Percentiles rank a stretch among this genome's conserved stretches.
Conservation (phyloP, 2,329 filamentous ascomycete genomes). For the Zymoseptoria pseudotritici region DNA sequence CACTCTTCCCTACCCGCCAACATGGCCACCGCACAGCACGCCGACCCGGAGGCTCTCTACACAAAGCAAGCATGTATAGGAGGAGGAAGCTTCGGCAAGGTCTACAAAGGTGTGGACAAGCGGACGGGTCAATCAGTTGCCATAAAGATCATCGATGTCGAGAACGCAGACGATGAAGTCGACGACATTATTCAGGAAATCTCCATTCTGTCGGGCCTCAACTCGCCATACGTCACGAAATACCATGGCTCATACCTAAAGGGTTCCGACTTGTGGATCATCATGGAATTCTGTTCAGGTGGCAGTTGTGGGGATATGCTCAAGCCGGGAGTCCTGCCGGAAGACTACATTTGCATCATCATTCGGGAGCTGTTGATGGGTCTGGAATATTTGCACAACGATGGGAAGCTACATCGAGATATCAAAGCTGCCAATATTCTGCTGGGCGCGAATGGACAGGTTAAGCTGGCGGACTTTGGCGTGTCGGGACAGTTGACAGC, state of each 20-base stretch:
- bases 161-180: constrained; percentile 97
- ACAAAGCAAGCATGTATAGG: constrained; percentile 70
- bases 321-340: constrained; percentile 83
- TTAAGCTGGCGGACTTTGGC: constrained; percentile 95
- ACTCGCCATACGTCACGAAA: constrained; percentile 93
- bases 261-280: constrained; percentile 94
- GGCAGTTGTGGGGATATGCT: constrained; percentile 93
- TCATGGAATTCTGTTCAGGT: constrained; percentile 98
- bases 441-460: constrained; percentile 81
- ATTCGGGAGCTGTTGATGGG: constrained; percentile 82
- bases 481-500: constrained; percentile 93
- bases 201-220: constrained; percentile 88
- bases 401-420: constrained; percentile 93
- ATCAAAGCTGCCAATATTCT: constrained; percentile 98
- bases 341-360: constrained; percentile 97
- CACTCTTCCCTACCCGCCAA: neutral
- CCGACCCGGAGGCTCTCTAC: constrained; percentile 86
- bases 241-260: constrained; percentile 97
- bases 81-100: constrained; percentile 95
- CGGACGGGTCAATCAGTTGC: constrained; percentile 87
- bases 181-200: constrained; percentile 99
- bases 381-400: constrained; percentile 84
- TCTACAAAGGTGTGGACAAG: constrained; percentile 97
- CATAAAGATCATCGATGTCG: constrained; percentile 98
- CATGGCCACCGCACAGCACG: constrained; percentile 28